phyloP scores from a whole-genome alignment of 495 filamentous ascomycete species.

The Podospora didyma region DNA sequence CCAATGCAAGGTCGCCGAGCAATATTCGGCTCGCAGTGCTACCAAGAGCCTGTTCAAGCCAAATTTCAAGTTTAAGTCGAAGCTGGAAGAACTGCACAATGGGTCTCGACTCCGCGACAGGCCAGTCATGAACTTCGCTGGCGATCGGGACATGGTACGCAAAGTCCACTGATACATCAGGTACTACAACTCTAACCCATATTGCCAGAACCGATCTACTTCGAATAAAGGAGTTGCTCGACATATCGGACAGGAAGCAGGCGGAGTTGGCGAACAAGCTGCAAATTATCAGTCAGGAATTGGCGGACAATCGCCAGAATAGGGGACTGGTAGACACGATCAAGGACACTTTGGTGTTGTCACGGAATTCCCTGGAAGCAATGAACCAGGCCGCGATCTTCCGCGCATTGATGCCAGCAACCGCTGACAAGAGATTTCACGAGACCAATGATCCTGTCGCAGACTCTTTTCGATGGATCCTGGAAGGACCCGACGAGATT shows the following conservation, averaged over 20 bases:
- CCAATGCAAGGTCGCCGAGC: not conserved
- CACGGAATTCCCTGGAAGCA: not conserved
- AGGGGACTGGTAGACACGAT: not conserved
- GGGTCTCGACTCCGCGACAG: not conserved
- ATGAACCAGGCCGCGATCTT: not conserved
- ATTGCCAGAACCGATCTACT: not conserved
- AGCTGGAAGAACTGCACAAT: not conserved
- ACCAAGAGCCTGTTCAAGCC: not conserved
- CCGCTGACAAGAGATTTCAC: not conserved
- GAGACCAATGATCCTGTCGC: not conserved
- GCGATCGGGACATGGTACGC: not conserved
- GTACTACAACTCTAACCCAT: not conserved
- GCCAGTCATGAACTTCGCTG: not conserved
- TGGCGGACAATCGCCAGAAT: not conserved
- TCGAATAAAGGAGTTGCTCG: not conserved
- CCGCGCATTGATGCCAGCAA: not conserved
- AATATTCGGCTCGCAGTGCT: not conserved
- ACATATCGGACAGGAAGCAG: not conserved
- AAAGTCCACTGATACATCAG: not conserved
- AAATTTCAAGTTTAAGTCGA: not conserved
- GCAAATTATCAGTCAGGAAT: not conserved
- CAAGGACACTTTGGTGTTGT: not conserved
- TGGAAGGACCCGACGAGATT: not conserved
- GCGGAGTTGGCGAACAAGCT: not conserved
- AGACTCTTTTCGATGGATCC: not conserved